Percentiles rank a stretch among this genome's conserved stretches.
Evolutionary conservation across 768 basidiomycete genomes (phyloP).

Genomic region (Xanthoconium stramineum): DNA sequence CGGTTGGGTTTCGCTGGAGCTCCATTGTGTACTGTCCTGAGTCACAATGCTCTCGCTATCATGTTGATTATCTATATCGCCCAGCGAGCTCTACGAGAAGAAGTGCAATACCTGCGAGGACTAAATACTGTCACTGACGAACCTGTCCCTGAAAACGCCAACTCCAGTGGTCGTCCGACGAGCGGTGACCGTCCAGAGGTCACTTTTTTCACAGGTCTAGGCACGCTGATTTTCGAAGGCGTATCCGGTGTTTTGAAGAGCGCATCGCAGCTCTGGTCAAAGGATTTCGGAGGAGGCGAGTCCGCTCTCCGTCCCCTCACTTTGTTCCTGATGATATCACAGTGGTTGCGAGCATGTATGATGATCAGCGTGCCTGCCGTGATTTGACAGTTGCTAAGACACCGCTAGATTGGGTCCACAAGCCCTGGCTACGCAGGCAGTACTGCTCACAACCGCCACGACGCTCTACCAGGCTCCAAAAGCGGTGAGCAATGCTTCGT

Average conservation of each 20-base stretch:
- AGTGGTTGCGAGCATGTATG: conserved; percentile 26
- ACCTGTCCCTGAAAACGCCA: not conserved
- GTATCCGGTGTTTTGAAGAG: conserved; percentile 20
- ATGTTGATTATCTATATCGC: conserved; percentile 23
- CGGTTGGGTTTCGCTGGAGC: conserved; percentile 26
- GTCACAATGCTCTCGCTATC: conserved; percentile 23
- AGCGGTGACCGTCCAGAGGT: not conserved
- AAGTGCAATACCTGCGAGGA: conserved; percentile 12
- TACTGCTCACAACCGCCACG: conserved; percentile 22
- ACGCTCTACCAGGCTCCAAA: conserved; percentile 24
- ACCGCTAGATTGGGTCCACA: conserved; percentile 19
- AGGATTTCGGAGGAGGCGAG: conserved; percentile 26
- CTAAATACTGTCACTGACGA: conserved; percentile 12
- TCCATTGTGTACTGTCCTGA: conserved; percentile 26
- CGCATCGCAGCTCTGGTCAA: conserved; percentile 30
- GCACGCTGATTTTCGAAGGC: conserved; percentile 16
- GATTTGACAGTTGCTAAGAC: conserved; percentile 1
- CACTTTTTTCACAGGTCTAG: conserved; percentile 16
- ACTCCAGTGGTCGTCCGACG: not conserved
- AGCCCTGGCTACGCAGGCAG: conserved; percentile 25
- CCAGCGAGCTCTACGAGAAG: conserved; percentile 17
- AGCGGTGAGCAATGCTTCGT: conserved; percentile 19
- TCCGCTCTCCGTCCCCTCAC: not conserved
- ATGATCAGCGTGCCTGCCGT: not conserved
- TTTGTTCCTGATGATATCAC: conserved; percentile 4